Conservation (phyloP, 2,329 filamentous ascomycete genomes). For the Neofusicoccum umdonicola region DNA sequence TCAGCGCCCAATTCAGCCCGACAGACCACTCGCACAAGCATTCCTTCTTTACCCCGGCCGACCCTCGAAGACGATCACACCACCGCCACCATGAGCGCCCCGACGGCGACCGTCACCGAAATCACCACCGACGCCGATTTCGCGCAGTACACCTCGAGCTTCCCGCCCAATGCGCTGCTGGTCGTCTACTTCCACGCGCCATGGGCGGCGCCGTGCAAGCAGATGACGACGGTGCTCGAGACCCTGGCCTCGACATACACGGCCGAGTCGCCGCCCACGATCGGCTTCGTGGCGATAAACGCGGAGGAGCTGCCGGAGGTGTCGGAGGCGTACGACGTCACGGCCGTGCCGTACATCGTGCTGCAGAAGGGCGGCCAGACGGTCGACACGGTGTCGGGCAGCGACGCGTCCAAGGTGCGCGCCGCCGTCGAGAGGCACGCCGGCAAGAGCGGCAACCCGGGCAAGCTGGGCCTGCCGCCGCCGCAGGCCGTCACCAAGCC, state of each 20-base stretch:
- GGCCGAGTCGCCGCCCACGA: constrained; percentile 60
- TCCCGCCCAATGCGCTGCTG: constrained; percentile 69
- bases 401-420: constrained; percentile 81
- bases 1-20: not conserved
- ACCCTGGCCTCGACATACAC: constrained; percentile 86
- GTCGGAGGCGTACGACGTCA: constrained; percentile 89
- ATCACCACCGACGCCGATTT: constrained; percentile 74
- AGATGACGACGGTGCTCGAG: constrained; percentile 84
- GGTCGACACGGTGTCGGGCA: constrained; percentile 83
- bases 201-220: constrained; percentile 93
- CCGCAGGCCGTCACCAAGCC: constrained; percentile 46
- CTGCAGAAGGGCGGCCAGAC: constrained; percentile 72
- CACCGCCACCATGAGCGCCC: constrained; percentile 8
- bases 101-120: constrained; percentile 62
- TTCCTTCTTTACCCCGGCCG: not conserved
- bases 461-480: constrained; percentile 38
- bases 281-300: constrained; percentile 86
- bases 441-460: constrained; percentile 44
- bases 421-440: constrained; percentile 82
- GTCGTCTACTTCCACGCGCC: constrained; percentile 94
- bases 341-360: constrained; percentile 88
- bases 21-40: not conserved
- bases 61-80: not conserved
- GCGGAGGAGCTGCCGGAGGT: constrained; percentile 92
- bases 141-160: constrained; percentile 54